Percentiles rank a stretch among this genome's conserved stretches.
These are phyloP conservation scores for Aspergillus sclerotiicarbonarius DNA, from an alignment of 495 filamentous ascomycete species.

Conservation along the genomic window DNA sequence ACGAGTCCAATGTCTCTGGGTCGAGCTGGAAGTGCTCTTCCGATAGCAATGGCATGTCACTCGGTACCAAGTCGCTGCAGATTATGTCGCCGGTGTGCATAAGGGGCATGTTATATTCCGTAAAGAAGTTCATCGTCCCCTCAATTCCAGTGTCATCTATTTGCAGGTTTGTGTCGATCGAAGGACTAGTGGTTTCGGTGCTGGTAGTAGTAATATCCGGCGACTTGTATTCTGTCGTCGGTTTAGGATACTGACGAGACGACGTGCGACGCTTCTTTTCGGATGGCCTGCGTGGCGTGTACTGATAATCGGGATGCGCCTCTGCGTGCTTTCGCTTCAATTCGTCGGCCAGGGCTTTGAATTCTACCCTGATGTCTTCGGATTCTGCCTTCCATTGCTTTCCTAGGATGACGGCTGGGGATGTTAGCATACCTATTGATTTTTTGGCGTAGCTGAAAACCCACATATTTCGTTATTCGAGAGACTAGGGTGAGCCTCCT, in stretches of 20 bases:
- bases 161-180: not conserved
- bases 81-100: not conserved
- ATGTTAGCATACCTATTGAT: slow-evolving; percentile 20
- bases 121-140: not conserved
- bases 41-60: not conserved
- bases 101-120: not conserved
- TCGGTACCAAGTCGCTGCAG: not conserved
- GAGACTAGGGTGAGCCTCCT: slow-evolving; percentile 35
- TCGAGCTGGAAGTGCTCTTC: slow-evolving; percentile 14
- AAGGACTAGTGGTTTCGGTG: not conserved
- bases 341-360: slow-evolving; percentile 33
- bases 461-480: slow-evolving; percentile 50
- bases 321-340: slow-evolving; percentile 39
- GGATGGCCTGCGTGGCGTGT: slow-evolving; percentile 46
- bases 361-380: slow-evolving; percentile 31
- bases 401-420: slow-evolving; percentile 43
- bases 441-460: slow-evolving; percentile 12
- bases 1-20: slow-evolving; percentile 12
- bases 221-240: not conserved
- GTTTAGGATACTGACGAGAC: slow-evolving; percentile 16
- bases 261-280: slow-evolving; percentile 43
- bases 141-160: slow-evolving; percentile 1
- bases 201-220: not conserved
- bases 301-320: slow-evolving; percentile 49
- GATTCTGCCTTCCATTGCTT: slow-evolving; percentile 42